phyloP scores from a whole-genome alignment of 257 asterid species.

The Eucommia ulmoides region DNA sequence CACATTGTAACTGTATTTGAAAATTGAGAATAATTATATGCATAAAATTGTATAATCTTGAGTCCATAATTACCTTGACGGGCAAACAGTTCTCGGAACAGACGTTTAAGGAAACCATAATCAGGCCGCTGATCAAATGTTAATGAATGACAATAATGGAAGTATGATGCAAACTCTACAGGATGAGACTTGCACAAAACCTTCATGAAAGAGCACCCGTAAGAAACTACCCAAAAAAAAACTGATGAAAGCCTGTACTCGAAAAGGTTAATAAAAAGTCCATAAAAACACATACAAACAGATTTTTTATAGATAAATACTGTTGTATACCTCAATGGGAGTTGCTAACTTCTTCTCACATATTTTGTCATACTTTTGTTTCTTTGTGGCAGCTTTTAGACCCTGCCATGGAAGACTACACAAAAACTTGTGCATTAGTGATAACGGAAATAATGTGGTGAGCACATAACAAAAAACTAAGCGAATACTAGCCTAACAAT shows the following conservation, averaged over 20 bases:
- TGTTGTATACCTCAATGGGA: constrained; percentile 99
- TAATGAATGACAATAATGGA: constrained; percentile 91
- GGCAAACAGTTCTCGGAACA: constrained; percentile 75
- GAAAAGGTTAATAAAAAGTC: constrained; percentile 1
- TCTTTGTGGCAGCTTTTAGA: constrained; percentile 90
- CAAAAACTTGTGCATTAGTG: constrained; percentile 15
- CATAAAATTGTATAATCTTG: background rate
- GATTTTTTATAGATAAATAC: too few relatives aligned
- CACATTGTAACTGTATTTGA: too few relatives aligned
- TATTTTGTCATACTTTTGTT: constrained; percentile 94
- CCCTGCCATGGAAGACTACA: constrained; percentile 99
- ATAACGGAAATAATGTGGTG: too few relatives aligned
- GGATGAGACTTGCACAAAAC: constrained; percentile 94
- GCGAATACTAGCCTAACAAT: background rate
- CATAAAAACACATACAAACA: too few relatives aligned
- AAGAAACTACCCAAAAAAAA: background rate
- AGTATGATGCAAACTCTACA: constrained; percentile 87
- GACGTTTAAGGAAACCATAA: constrained; percentile 87
- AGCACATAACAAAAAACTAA: too few relatives aligned
- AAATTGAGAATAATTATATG: too few relatives aligned
- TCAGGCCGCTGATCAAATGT: constrained; percentile 95
- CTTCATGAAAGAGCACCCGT: constrained; percentile 22
- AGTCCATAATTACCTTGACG: constrained; percentile 57
- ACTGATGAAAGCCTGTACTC: background rate
- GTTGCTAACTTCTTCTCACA: constrained; percentile 89